These are phyloP conservation scores for Syncephalastrum contaminatum DNA, from an alignment of 371 early-diverging fungal genomes.

Conservation along the genomic window DNA sequence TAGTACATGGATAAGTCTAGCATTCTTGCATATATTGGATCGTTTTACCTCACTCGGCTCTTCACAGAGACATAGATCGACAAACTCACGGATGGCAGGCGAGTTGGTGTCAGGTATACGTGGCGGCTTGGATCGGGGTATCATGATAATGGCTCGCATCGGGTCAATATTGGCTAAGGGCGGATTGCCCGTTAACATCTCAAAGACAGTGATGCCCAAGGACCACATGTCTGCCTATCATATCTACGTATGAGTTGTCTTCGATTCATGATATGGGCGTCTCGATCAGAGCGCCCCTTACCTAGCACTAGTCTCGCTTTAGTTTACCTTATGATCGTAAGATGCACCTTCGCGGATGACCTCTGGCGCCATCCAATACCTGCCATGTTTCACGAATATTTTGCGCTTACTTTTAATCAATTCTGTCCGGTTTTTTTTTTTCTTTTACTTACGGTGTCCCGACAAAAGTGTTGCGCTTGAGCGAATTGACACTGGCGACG, in stretches of 20 bases:
- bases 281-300: constrained; percentile 3
- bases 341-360: constrained; percentile 81
- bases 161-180: constrained; percentile 93
- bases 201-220: constrained; percentile 95
- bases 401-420: too few species aligned
- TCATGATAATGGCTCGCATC: constrained; percentile 85
- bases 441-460: constrained; percentile 71
- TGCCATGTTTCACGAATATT: constrained; percentile 25
- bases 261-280: not conserved
- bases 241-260: not conserved
- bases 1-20: not conserved
- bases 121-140: constrained; percentile 76
- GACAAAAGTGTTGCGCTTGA: constrained; percentile 85
- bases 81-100: constrained; percentile 85
- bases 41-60: constrained; percentile 74
- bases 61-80: constrained; percentile 81
- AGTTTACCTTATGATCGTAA: constrained; percentile 70
- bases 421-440: too few species aligned
- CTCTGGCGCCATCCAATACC: constrained; percentile 92
- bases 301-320: constrained; percentile 1
- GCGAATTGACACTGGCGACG: constrained; percentile 71
- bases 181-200: constrained; percentile 93
- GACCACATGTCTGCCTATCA: constrained; percentile 86
- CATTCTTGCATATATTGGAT: not conserved
- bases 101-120: constrained; percentile 74